Evolutionary conservation across 495 filamentous ascomycete species (phyloP), one percentile per base, ranked within the genome.

Genomic region (Xylaria scruposa): DNA sequence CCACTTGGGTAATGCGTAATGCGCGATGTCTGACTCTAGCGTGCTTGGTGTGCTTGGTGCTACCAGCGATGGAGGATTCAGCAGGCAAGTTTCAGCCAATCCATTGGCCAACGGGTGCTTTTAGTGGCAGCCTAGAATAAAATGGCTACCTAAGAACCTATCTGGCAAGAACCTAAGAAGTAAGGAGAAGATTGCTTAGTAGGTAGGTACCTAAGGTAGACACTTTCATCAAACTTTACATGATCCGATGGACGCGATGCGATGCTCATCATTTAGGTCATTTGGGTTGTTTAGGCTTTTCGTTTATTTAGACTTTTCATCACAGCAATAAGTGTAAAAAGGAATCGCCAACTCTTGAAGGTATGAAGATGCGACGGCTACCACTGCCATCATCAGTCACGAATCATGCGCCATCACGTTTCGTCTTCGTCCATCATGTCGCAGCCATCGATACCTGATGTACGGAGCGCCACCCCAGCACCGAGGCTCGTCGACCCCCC

Each of bases 111-210:
- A n/a, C 12, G 5, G 2, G 3, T 31, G 24, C 26, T 6, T 54
- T 56, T 56, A 56, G 24, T 56, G 51, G 51, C 51, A 54, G 53
- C 53, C 53, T 56, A 54, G 51, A 54, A 56, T 56, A 17, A 29
- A 31, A 10, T 24, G 47, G n/a, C n/a, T 49, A 49, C 46, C 19
- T 21, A 38, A 38, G 36, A 38, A 3, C 29, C 29, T 31, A 31
- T 31, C 29, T 31, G 29, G 29, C 3, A 31, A 31, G 29, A 31
- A 31, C 29, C 29, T 31, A 31, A 31, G 29, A 31, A 31, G 29
- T 31, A 31, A 31, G 29, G 29, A 31, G 29, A 31, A 31, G 29
- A 31, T 31, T 31, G n/a, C n/a, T n/a, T n/a, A n/a, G n/a, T n/a
- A 31, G 29, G 29, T 31, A 31, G 29, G 29, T 3, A 1, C 29